phyloP scores from a whole-genome alignment of 1,284 basidiomycete species.

The Cryptococcus sp. region DNA sequence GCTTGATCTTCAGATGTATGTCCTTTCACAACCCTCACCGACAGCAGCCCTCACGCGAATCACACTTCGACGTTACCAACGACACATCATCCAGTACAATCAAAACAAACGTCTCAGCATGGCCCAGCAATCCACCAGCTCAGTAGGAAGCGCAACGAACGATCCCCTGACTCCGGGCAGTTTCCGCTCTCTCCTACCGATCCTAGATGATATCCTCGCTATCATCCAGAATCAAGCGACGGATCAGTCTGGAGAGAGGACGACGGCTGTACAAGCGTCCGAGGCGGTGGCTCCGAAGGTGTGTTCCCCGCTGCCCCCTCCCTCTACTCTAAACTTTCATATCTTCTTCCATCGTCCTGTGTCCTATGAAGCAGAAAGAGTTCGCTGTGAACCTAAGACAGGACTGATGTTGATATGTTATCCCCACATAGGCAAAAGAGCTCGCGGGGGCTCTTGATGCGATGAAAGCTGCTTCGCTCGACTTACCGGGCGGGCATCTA shows the following conservation, averaged over 20 bases:
- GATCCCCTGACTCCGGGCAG: constrained; percentile 17
- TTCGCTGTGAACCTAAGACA: not conserved
- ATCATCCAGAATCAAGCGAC: constrained; percentile 13
- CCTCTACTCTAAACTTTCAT: not conserved
- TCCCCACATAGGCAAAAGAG: constrained; percentile 24
- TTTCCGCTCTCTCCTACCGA: constrained; percentile 27
- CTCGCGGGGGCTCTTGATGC: constrained; percentile 20
- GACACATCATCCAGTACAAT: too few species aligned
- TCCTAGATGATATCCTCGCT: constrained; percentile 25
- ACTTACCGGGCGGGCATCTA: constrained; percentile 32
- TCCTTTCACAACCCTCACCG: too few species aligned
- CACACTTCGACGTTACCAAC: too few species aligned
- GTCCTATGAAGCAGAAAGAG: not conserved
- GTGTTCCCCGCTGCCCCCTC: not conserved
- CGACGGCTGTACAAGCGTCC: constrained; percentile 9
- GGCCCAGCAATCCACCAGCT: too few species aligned
- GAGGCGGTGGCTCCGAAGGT: constrained; percentile 22
- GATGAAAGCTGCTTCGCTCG: constrained; percentile 29
- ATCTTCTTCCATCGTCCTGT: not conserved
- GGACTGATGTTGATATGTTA: not conserved
- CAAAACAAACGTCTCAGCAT: too few species aligned
- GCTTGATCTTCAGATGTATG: too few species aligned
- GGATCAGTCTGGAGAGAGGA: constrained; percentile 7
- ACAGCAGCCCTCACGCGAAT: too few species aligned
- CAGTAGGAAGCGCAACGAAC: too few species aligned